phyloP scores from a whole-genome alignment of 73 alveolate genomes.

The Paramecium tetraurelia region DNA sequence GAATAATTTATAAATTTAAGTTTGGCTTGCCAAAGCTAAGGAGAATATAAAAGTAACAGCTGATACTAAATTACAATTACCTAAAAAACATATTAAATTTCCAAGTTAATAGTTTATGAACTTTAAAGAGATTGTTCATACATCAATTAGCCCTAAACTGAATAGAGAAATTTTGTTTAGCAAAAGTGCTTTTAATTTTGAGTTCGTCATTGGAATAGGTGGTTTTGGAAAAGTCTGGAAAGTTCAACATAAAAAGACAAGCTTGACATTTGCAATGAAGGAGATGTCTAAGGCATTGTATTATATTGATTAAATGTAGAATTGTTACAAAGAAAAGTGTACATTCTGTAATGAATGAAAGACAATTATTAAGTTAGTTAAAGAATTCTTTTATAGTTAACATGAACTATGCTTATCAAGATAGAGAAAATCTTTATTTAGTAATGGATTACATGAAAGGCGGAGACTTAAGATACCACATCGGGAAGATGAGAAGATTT shows the following conservation, averaged over 20 bases:
- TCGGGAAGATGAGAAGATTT: constrained; percentile 64
- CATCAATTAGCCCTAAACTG: neutral
- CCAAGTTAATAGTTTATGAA: neutral
- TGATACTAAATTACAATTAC: neutral
- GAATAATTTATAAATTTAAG: neutral
- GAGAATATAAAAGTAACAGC: neutral
- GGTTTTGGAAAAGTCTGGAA: constrained; percentile 86
- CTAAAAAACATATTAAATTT: neutral
- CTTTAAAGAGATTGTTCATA: neutral
- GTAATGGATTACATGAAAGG: constrained; percentile 77
- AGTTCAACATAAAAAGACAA: constrained; percentile 67
- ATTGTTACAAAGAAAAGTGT: constrained; percentile 77
- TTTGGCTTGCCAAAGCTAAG: neutral
- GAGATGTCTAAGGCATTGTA: constrained; percentile 74
- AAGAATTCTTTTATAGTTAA: constrained; percentile 74
- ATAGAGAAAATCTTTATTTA: constrained; percentile 67
- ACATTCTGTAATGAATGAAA: constrained; percentile 73
- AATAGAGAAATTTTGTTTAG: neutral
- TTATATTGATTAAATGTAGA: constrained; percentile 59
- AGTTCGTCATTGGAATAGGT: constrained; percentile 71
- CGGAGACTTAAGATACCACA: constrained; percentile 76
- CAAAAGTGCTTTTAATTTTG: neutral
- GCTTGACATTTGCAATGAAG: constrained; percentile 67
- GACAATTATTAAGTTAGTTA: constrained; percentile 63
- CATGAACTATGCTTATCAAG: constrained; percentile 74